Evolutionary conservation across 2,329 filamentous ascomycete genomes (phyloP).

Genomic region (Hypomyces perniciosus): DNA sequence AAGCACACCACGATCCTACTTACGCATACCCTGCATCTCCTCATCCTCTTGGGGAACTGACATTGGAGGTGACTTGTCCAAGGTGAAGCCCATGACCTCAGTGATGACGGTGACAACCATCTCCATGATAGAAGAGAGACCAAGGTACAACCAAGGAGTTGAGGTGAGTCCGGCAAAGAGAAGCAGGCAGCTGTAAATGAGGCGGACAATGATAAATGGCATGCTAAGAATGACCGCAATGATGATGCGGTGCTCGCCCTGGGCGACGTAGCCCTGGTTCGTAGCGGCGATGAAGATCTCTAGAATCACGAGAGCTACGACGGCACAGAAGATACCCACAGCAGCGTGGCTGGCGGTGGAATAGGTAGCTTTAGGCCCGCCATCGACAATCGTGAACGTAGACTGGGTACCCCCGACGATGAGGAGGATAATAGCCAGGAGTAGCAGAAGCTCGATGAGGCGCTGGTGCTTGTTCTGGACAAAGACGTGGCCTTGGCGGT

Average conservation of each 20-base stretch:
- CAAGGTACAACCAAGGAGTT: conserved; percentile 27
- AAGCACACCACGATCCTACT: not conserved
- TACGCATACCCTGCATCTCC: conserved; percentile 9
- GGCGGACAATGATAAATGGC: conserved; percentile 29
- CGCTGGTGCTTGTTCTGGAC: conserved; percentile 25
- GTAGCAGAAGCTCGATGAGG: conserved; percentile 37
- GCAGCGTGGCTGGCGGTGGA: conserved; percentile 23
- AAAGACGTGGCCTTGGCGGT: conserved; percentile 27
- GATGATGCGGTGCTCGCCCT: conserved; percentile 52
- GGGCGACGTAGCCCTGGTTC: conserved; percentile 33
- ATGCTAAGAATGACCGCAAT: conserved; percentile 32
- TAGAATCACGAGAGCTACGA: conserved; percentile 36
- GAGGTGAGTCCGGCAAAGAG: conserved; percentile 23
- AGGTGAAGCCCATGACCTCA: conserved; percentile 25
- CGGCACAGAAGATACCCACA: conserved; percentile 26
- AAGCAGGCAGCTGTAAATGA: conserved; percentile 25
- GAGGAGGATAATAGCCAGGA: conserved; percentile 32
- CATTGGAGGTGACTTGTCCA: conserved; percentile 18
- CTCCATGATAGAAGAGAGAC: conserved; percentile 28
- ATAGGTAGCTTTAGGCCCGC: conserved; percentile 23
- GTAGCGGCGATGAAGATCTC: conserved; percentile 33
- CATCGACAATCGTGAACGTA: conserved; percentile 16
- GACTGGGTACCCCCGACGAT: conserved; percentile 27
- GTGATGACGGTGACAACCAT: conserved; percentile 27
- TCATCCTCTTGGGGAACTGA: conserved; percentile 10